These are phyloP conservation scores for Isatis tinctoria DNA, from an alignment of 345 rosid species.

Conservation along the genomic window DNA sequence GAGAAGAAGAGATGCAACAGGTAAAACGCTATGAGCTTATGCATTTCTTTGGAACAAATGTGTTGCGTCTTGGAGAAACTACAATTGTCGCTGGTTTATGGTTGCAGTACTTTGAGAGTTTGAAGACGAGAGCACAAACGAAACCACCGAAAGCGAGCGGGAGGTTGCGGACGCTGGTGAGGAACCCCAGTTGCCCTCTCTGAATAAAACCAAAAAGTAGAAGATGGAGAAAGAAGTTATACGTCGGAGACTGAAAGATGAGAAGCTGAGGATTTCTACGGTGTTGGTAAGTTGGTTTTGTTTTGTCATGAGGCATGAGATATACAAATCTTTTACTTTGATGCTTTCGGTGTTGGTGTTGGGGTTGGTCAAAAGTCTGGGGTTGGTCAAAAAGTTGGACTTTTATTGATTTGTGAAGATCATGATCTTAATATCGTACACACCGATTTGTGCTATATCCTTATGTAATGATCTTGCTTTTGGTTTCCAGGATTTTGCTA, in stretches of 20 bases:
- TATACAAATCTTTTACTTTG: not conserved
- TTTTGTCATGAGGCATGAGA: not conserved
- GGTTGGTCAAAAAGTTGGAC: too few relatives aligned
- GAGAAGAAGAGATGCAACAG: slow-evolving; percentile 81
- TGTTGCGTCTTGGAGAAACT: not conserved
- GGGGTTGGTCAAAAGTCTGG: too few relatives aligned
- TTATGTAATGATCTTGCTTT: too few relatives aligned
- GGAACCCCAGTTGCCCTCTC: slow-evolving; percentile 38
- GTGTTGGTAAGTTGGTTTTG: too few relatives aligned
- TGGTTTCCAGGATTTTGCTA: too few relatives aligned
- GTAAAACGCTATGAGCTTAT: slow-evolving; percentile 30
- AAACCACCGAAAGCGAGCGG: slow-evolving; percentile 44
- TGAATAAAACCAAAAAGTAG: not conserved
- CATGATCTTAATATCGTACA: too few relatives aligned
- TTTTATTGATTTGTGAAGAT: too few relatives aligned
- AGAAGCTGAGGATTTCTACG: not conserved
- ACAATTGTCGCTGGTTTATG: not conserved
- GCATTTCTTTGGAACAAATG: not conserved
- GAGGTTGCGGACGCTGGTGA: slow-evolving; percentile 47
- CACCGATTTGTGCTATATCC: too few relatives aligned
- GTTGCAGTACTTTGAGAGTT: slow-evolving; percentile 57
- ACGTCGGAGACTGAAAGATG: not conserved
- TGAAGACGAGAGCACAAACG: slow-evolving; percentile 41
- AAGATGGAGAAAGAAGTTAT: not conserved
- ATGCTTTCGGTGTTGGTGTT: slow-evolving; percentile 11